Evolutionary conservation across 805 yeast genomes (phyloP), one percentile per base, ranked within the genome.

Genomic region (Hanseniaspora lindneri): DNA sequence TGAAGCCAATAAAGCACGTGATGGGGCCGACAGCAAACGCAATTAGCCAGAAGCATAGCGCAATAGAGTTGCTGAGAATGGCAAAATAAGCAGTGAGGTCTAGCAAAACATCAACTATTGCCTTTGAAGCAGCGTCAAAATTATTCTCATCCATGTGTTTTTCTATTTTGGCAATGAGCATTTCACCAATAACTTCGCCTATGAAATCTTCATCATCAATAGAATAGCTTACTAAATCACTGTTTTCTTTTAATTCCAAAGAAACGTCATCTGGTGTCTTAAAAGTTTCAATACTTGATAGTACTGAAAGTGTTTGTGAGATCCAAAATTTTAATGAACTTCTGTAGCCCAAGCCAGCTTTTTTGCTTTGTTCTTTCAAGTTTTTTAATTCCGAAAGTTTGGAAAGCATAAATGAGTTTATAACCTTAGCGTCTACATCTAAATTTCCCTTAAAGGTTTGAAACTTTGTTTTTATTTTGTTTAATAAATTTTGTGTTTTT

Each of bases 151-250:
- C 49, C 42, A 44, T 44, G 10, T 25, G 11, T 17, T 21, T 24
- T 13, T 21, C 20, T 4, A 44, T 44, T 28, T 44, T 44, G 4
- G 43, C 42, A 9, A 44, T 21, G 14, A 44, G n/a, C 42, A 44
- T 30, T 9, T 39, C n/a, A 4, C 49, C 49, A 11, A 44, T 23
- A 14, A 44, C 25, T 24, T 44, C 42, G 24, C 49, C 49, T 30
- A 44, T 30, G 24, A 44, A 44, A 14, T 44, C 49, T 44, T 44
- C 35, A 21, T 44, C 49, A 19, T 40, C 33, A 8, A 25, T n/a
- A 17, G 42, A 27, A 19, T 28, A 32, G 19, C 28, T 29, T 3
- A 44, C 33, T 14, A 44, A 9, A 5, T 36, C 24, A 7, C 36
- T 27, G 17, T 21, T 35, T 23, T 35, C 29, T 28, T 29, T 44